These are phyloP conservation scores for Colletotrichum magnum DNA, from an alignment of 2,329 filamentous ascomycete genomes.

Conservation along the genomic window DNA sequence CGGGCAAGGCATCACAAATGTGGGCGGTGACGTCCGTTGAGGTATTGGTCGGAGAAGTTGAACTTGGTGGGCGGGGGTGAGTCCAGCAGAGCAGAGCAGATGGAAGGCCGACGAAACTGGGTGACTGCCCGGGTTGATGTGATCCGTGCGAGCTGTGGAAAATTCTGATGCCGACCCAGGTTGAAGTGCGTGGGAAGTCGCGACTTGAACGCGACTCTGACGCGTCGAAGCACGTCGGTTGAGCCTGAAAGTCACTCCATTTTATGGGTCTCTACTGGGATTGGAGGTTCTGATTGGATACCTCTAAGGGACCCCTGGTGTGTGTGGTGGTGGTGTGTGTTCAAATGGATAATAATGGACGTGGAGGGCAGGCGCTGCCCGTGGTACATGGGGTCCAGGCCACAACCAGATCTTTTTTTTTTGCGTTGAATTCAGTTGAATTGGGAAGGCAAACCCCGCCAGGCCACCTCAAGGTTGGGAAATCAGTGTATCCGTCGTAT, in stretches of 20 bases:
- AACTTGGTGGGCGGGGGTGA: conserved; percentile 1
- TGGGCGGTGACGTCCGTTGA: conserved; percentile 32
- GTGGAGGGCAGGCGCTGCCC: no score
- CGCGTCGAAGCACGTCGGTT: conserved; percentile 17
- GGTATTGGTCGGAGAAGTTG: not conserved
- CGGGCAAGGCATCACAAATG: conserved; percentile 32
- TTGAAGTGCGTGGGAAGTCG: conserved; percentile 32
- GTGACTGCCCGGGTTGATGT: conserved; percentile 9
- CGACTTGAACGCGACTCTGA: conserved; percentile 16
- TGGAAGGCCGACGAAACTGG: conserved; percentile 8
- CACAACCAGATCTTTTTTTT: conserved; percentile 4
- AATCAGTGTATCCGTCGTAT: no score
- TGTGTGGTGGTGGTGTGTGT: not conserved
- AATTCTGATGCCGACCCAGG: conserved; percentile 16
- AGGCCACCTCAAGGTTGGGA: not conserved
- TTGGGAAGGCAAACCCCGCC: conserved; percentile 10
- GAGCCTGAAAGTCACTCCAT: not conserved
- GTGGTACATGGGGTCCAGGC: not conserved
- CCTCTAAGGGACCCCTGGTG: not conserved
- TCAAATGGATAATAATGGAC: no score
- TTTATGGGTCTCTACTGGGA: conserved; percentile 4
- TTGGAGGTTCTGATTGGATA: not conserved
- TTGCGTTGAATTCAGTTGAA: not conserved
- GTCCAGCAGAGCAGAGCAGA: conserved; percentile 2
- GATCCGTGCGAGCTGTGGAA: conserved; percentile 28